Base-by-base conservation (phyloP, 2,329 filamentous ascomycete genomes). In the Aspergillus felis region DNA sequence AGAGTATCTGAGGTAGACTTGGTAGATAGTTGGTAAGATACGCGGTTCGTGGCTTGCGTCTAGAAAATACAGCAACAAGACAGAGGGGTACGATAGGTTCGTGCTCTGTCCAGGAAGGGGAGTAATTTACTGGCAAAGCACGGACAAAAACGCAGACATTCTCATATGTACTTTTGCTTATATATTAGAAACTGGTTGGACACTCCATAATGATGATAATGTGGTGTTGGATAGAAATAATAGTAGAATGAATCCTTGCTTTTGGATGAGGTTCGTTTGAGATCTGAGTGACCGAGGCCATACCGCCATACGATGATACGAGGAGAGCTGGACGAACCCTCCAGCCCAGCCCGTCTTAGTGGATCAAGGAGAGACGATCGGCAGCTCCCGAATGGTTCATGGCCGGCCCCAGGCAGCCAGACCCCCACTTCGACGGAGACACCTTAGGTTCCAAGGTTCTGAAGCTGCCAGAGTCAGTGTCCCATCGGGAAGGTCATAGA, bases 331-430 rank as follows among this genome's bases (percentile, higher is more conserved):
- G 41, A 44, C 41, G 32, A 35, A 35, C 32, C 12, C 29, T 32
- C 29, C 29, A 3, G 24, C 24, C 24, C 29, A 32, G 29, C 29
- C 29, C 32, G 32, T 35, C 12, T 35, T 17, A 14, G 12, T 35
- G 32, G 32, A 17, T 35, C 32, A 17, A 17, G 42, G 49, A 28
- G 38, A 51, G 46, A 22, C 44, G 41, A 59, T 59, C 54, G 57
- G 57, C 50, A 56, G 54, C 54, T 53, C 48, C 57, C 57, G 57
- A 59, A 50, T 55, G 57, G 57, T 58, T 58, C 56, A 14, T 44
- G 8, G 41, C n/a, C 22, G n/a, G 41, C 41, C 41, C 41, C 41
- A 44, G 41, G 41, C 41, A 12, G 10, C 41, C 41, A 44, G 41
- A 7, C 20, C 41, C 41, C n/a, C 41, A 44, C 41, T 44, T 17